A percentile compares a stretch with the other conserved stretches of the same genome.
These are phyloP conservation scores for Beauveria scarabaeidicola DNA, from an alignment of 2,329 filamentous ascomycete genomes.

Conservation along the genomic window DNA sequence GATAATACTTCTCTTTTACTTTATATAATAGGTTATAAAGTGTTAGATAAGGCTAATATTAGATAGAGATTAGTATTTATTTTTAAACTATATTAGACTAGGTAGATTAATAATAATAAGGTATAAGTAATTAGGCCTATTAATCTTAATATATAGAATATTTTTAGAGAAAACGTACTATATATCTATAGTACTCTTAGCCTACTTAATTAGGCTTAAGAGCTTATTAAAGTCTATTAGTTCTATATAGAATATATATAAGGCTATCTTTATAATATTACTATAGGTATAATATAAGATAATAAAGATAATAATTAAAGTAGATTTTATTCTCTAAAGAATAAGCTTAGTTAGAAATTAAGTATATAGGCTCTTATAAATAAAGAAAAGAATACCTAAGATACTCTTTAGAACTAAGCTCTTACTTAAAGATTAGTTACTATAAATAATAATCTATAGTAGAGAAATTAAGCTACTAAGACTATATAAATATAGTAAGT, in stretches of 20 bases:
- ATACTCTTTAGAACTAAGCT: slow-evolving; percentile 50
- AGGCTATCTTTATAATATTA: no score
- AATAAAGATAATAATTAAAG: no score
- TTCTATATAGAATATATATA: no score
- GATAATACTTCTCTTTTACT: slow-evolving; percentile 34
- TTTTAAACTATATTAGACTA: slow-evolving; percentile 31
- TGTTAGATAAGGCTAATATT: slow-evolving; percentile 26
- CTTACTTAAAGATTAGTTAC: slow-evolving; percentile 48
- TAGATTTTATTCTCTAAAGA: slow-evolving; percentile 26
- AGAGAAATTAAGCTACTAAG: no score
- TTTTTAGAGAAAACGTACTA: slow-evolving; percentile 14
- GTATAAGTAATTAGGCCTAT: slow-evolving; percentile 20
- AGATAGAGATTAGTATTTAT: slow-evolving; percentile 24
- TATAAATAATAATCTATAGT: slow-evolving; percentile 45
- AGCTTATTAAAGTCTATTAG: no score
- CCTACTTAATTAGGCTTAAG: slow-evolving; percentile 35
- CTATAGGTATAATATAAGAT: no score
- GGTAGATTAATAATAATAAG: slow-evolving; percentile 41
- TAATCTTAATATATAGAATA: slow-evolving; percentile 19
- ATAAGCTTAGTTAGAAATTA: slow-evolving; percentile 47
- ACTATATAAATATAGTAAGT: no score
- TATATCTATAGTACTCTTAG: slow-evolving; percentile 34
- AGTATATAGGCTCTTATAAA: slow-evolving; percentile 43
- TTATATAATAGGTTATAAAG: slow-evolving; percentile 33
- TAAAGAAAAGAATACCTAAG: slow-evolving; percentile 44